phyloP scores from a whole-genome alignment of 2,329 filamentous ascomycete genomes.

The Bimuria novae-zelandiae region DNA sequence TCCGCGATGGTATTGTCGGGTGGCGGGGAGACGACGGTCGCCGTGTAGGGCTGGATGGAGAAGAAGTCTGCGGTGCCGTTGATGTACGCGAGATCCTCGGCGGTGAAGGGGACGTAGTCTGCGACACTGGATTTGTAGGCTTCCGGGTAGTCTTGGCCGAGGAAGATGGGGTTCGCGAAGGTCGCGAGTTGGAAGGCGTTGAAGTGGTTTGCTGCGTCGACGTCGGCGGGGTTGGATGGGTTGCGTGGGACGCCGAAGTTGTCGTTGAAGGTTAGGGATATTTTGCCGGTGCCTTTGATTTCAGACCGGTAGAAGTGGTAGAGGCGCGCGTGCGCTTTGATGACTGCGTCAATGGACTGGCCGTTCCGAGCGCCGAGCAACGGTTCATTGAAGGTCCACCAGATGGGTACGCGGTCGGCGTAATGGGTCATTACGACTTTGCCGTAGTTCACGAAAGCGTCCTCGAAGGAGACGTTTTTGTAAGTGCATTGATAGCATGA shows the following conservation, averaged over 20 bases:
- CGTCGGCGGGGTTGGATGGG: slow-evolving; percentile 47
- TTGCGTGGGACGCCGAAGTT: slow-evolving; percentile 45
- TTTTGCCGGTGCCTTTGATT: slow-evolving; percentile 55
- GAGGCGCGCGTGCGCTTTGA: slow-evolving; percentile 55
- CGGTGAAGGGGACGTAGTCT: slow-evolving; percentile 53
- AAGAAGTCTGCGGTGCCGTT: slow-evolving; percentile 59
- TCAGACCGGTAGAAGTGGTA: slow-evolving; percentile 61
- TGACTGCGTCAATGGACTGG: slow-evolving; percentile 40
- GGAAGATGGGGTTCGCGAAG: slow-evolving; percentile 59
- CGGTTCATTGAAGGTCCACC: slow-evolving; percentile 61
- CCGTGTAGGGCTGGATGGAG: slow-evolving; percentile 63
- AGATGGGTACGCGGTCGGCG: slow-evolving; percentile 57
- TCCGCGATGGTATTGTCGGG: slow-evolving; percentile 49
- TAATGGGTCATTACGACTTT: slow-evolving; percentile 58
- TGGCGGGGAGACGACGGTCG: slow-evolving; percentile 58
- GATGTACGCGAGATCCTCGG: slow-evolving; percentile 50
- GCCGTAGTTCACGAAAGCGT: slow-evolving; percentile 59
- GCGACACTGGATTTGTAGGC: slow-evolving; percentile 45
- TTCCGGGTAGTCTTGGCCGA: slow-evolving; percentile 57
- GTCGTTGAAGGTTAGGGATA: slow-evolving; percentile 56
- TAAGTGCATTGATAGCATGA: slow-evolving; percentile 45
- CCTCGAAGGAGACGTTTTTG: slow-evolving; percentile 53
- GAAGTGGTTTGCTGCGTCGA: slow-evolving; percentile 54
- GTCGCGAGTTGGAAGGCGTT: slow-evolving; percentile 49
- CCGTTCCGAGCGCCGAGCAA: slow-evolving; percentile 50